These are phyloP conservation scores for Canna indica DNA, from an alignment of 176 grass and related monocot genomes.

Conservation along the genomic window DNA sequence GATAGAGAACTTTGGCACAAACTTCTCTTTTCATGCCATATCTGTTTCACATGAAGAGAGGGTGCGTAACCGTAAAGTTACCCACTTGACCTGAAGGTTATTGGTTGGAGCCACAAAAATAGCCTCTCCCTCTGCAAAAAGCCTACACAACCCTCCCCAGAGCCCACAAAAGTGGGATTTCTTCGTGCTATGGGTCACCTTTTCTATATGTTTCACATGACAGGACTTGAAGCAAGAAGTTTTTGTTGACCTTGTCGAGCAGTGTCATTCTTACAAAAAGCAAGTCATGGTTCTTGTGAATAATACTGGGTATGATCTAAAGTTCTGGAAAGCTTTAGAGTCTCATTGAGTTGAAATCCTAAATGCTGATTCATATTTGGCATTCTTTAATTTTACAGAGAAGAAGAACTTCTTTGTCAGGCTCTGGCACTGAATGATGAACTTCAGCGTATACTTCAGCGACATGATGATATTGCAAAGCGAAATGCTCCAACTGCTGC, in stretches of 20 bases:
- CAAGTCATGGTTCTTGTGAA: constrained; percentile 78
- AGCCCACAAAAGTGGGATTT: too few species aligned
- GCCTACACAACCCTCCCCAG: too few species aligned
- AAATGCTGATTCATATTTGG: background rate
- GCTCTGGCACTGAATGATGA: constrained; percentile 88
- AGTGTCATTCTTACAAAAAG: constrained; percentile 73
- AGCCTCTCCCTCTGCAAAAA: too few species aligned
- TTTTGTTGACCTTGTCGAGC: constrained; percentile 82
- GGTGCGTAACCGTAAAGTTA: too few species aligned
- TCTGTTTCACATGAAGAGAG: too few species aligned
- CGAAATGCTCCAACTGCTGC: constrained; percentile 20
- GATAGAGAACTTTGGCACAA: too few species aligned
- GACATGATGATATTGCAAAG: constrained; percentile 74
- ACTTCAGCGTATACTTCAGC: constrained; percentile 74
- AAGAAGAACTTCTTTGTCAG: constrained; percentile 79
- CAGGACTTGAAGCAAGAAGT: constrained; percentile 87
- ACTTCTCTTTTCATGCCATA: too few species aligned
- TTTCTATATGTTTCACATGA: constrained; percentile 26
- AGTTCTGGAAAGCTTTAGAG: too few species aligned
- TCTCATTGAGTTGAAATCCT: background rate
- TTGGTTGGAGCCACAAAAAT: too few species aligned
- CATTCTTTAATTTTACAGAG: constrained; percentile 39
- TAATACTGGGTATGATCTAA: constrained; percentile 69
- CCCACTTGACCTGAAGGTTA: too few species aligned
- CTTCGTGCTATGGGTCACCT: too few species aligned